phyloP scores from a whole-genome alignment of 805 yeast genomes.

The Lipomyces sp. region DNA sequence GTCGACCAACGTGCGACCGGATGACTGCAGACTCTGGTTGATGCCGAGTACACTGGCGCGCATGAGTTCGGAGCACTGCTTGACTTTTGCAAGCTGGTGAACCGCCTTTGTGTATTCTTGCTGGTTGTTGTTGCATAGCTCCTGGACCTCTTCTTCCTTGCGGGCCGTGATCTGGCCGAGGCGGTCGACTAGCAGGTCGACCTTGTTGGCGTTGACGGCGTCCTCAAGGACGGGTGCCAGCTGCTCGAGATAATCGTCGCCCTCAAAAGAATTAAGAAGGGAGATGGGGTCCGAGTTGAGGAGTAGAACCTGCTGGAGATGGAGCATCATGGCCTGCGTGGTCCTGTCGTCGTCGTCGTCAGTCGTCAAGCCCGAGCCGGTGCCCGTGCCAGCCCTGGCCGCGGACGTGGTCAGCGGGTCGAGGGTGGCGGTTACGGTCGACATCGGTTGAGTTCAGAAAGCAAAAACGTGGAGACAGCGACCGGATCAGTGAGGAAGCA shows the following conservation, averaged over 20 bases:
- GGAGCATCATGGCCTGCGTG: slow-evolving; percentile 19
- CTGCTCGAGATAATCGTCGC: slow-evolving; percentile 71
- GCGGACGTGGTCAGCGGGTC: slow-evolving; percentile 5
- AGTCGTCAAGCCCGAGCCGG: slow-evolving; percentile 3
- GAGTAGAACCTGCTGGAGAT: slow-evolving; percentile 28
- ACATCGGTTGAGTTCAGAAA: too few species aligned
- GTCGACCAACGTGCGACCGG: slow-evolving; percentile 63
- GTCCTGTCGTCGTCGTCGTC: slow-evolving; percentile 6
- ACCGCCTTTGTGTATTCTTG: slow-evolving; percentile 49
- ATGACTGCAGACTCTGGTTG: slow-evolving; percentile 54
- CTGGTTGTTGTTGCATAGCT: slow-evolving; percentile 59
- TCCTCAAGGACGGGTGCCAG: slow-evolving; percentile 70
- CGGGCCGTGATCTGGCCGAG: slow-evolving; percentile 56
- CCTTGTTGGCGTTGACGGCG: slow-evolving; percentile 53
- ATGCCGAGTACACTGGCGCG: slow-evolving; percentile 54
- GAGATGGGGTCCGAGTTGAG: slow-evolving; percentile 30
- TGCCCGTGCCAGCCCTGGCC: background rate
- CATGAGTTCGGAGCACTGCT: slow-evolving; percentile 54
- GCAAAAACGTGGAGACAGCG: background rate
- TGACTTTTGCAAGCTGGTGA: slow-evolving; percentile 59
- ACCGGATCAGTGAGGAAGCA: background rate
- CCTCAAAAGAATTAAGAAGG: slow-evolving; percentile 21
- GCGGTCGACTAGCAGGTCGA: slow-evolving; percentile 54
- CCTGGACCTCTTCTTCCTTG: slow-evolving; percentile 62
- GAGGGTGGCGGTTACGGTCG: background rate